Evolutionary conservation across 768 basidiomycete genomes (phyloP).

Genomic region (Lanmaoa pseudosensibilis): DNA sequence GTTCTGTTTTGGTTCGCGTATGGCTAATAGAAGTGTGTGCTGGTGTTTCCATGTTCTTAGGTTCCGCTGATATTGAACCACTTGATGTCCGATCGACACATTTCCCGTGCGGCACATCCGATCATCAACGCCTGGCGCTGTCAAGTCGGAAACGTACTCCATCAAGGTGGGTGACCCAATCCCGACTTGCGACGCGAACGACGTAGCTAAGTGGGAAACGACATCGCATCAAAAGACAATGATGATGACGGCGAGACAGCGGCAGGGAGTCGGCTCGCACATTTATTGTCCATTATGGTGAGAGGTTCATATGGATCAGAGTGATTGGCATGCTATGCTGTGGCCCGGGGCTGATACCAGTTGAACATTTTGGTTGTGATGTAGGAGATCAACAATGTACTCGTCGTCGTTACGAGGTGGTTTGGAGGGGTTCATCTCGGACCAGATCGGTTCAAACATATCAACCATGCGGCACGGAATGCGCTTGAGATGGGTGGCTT

Average conservation of each 20-base stretch:
- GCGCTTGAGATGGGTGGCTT: constrained; percentile 89
- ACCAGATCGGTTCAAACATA: constrained; percentile 87
- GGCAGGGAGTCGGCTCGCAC: constrained; percentile 86
- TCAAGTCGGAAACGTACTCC: constrained; percentile 60
- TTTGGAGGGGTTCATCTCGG: constrained; percentile 92
- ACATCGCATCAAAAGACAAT: constrained; percentile 57
- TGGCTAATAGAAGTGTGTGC: neutral
- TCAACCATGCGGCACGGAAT: constrained; percentile 92
- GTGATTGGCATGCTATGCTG: neutral
- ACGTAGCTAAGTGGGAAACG: constrained; percentile 1
- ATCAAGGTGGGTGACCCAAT: constrained; percentile 58
- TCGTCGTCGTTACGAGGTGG: constrained; percentile 91
- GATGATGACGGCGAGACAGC: constrained; percentile 95
- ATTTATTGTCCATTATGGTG: constrained; percentile 86
- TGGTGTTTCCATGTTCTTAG: constrained; percentile 36
- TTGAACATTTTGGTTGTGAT: neutral
- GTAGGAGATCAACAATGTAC: constrained; percentile 78
- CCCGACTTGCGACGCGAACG: neutral
- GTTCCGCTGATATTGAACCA: constrained; percentile 66
- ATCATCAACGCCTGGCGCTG: constrained; percentile 84
- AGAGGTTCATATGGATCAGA: constrained; percentile 17
- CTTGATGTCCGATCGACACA: constrained; percentile 68
- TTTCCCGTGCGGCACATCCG: constrained; percentile 75
- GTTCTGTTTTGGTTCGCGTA: neutral
- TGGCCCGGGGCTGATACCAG: neutral